Percentiles rank a stretch among this genome's conserved stretches.
phyloP scores from a whole-genome alignment of 2,329 filamentous ascomycete species.

The Cercospora zeina region DNA sequence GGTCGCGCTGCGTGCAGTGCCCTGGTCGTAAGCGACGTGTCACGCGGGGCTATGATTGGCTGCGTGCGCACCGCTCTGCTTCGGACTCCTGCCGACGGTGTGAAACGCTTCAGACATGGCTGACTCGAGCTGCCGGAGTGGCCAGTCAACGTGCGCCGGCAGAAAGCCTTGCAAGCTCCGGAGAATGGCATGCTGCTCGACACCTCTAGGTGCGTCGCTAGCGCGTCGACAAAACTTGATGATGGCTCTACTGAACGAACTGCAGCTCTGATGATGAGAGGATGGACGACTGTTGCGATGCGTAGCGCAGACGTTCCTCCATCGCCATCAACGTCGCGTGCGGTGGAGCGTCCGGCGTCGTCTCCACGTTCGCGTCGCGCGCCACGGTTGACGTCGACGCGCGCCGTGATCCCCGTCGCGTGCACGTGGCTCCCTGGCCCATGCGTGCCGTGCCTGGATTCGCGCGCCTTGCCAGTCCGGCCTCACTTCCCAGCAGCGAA shows the following conservation, averaged over 20 bases:
- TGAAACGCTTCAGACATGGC: conserved; percentile 13
- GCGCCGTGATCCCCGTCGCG: conserved; percentile 1
- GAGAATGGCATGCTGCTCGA: conserved; percentile 26
- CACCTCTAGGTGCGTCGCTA: conserved; percentile 21
- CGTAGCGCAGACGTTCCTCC: not conserved
- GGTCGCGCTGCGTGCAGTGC: conserved; percentile 10
- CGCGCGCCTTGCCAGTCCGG: conserved; percentile 2
- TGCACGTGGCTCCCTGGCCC: conserved; percentile 17
- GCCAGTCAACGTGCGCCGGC: conserved; percentile 14
- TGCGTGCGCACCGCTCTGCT: not conserved
- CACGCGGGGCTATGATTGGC: conserved; percentile 9
- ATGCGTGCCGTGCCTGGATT: conserved; percentile 1
- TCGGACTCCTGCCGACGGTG: conserved; percentile 13
- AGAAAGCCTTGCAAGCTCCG: conserved; percentile 18
- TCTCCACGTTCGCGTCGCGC: not conserved
- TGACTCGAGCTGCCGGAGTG: conserved; percentile 17
- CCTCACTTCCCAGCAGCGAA: conserved; percentile 1
- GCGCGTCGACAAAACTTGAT: conserved; percentile 16
- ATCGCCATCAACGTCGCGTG: not conserved
- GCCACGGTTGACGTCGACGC: not conserved
- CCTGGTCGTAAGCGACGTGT: conserved; percentile 16
- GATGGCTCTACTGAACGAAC: not conserved
- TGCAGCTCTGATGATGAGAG: not conserved
- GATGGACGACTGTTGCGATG: too few species aligned
- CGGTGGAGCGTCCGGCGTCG: not conserved